Evolutionary conservation across 257 asterid genomes (phyloP).

Genomic region (Fraxinus pennsylvanica): DNA sequence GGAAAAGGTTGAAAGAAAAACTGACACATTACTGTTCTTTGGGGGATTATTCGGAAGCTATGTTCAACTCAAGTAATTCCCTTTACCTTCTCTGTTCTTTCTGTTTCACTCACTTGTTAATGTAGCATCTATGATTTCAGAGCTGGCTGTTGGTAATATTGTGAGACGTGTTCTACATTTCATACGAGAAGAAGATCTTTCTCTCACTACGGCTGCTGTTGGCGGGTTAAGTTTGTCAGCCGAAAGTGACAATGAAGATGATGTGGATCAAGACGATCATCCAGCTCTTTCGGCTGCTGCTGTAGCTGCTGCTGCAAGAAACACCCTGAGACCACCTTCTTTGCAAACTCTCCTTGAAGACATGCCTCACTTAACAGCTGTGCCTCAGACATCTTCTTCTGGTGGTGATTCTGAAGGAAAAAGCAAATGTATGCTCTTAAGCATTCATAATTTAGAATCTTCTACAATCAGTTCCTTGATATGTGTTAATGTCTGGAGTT

Average conservation of each 20-base stretch:
- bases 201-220: conserved; percentile 80
- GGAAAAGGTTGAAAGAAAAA: neutral
- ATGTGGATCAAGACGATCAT: conserved; percentile 54
- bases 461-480: conserved; percentile 22
- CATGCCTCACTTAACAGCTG: conserved; percentile 71
- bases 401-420: conserved; percentile 98
- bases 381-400: conserved; percentile 68
- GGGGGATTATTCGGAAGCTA: conserved; percentile 15
- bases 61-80: conserved; percentile 19
- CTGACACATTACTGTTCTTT: conserved; percentile 16
- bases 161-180: conserved; percentile 93
- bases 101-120: conserved; percentile 30
- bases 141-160: conserved; percentile 94
- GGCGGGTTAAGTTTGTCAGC: conserved; percentile 68
- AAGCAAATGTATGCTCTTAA: conserved; percentile 71
- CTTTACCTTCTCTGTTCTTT: conserved; percentile 9
- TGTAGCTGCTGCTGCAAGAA: conserved; percentile 95
- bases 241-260: conserved; percentile 87
- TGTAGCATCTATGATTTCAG: conserved; percentile 50
- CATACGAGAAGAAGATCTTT: conserved; percentile 94
- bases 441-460: conserved; percentile 16
- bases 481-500: conserved; percentile 1
- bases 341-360: conserved; percentile 96
- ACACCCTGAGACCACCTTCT: conserved; percentile 91
- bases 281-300: conserved; percentile 88